Evolutionary conservation across 1,284 basidiomycete species (phyloP), one percentile per base, ranked within the genome.

Genomic region (Anthracocystis panici-leucophaei): DNA sequence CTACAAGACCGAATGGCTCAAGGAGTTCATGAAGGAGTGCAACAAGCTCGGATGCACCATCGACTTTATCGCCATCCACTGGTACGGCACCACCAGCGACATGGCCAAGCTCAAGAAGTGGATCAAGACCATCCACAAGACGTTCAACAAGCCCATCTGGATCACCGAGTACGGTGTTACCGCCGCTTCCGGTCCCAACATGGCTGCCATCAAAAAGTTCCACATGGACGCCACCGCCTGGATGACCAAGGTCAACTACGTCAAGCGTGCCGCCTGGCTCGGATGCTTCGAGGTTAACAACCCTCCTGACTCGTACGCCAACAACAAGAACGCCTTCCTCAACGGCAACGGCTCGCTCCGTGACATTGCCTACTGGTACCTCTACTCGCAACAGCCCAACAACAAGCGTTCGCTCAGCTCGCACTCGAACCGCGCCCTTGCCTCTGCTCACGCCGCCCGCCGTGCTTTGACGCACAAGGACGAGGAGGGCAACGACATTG

Each of bases 91-190:
- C 41, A 68, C 52, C 44, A 45, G 61, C n/a, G 80, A 84, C 68
- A 59, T 81, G 40, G 65, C 49, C 38, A 49, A 61, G 6, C 67
- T 84, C 50, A 80, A 80, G 51, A 62, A 60, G 44, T 84, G 77
- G 78, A 49, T 84, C 63, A 53, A 71, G 56, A 67, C 67, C 44
- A 70, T 82, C 27, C 72, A 80, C 77, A 70, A 66, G 16, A 60
- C 55, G 18, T 81, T 76, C 69, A 65, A 73, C 52, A 60, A 72
- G 59, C 78, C 77, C 59, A 72, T 84, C 64, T 84, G 83, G 83
- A 57, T 84, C 52, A 83, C 82, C 52, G 83, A 84, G 76, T 83
- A 77, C 72, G 83, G 83, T 57, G 51, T 84, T 56, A 84, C 82
- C 27, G 38, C 63, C 38, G 65, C 60, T 9, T 81, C 80, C 8